Percentiles rank a stretch among this genome's conserved stretches.
phyloP scores from a whole-genome alignment of 768 basidiomycete genomes.

The Dentipellis sp. region DNA sequence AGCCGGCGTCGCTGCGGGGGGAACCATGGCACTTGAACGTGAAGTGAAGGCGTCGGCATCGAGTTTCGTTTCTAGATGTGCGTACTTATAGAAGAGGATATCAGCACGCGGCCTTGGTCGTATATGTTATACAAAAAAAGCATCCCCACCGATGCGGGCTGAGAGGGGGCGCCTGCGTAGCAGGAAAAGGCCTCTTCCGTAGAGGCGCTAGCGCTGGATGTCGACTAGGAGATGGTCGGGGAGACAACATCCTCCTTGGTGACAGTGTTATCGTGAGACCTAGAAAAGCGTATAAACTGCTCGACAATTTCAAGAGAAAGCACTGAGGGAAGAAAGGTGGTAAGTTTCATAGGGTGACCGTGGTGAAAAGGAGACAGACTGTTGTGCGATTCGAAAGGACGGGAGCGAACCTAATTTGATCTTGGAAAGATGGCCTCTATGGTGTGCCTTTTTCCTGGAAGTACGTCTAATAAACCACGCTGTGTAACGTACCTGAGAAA shows the following conservation, averaged over 20 bases:
- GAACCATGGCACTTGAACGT: constrained; percentile 20
- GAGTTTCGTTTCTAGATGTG: constrained; percentile 17
- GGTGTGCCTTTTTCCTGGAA: too few relatives aligned
- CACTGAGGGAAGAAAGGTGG: not conserved
- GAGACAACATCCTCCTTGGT: not conserved
- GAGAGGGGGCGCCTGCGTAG: constrained; percentile 23
- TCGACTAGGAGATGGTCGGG: not conserved
- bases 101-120: constrained; percentile 17
- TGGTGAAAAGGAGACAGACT: not conserved
- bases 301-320: not conserved
- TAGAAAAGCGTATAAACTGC: not conserved
- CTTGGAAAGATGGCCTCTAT: too few relatives aligned
- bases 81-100: not conserved
- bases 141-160: constrained; percentile 19
- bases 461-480: too few relatives aligned
- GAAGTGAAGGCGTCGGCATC: constrained; percentile 14
- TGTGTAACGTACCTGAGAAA: too few relatives aligned
- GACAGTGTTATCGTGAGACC: not conserved
- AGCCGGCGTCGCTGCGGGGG: constrained; percentile 14
- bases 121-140: constrained; percentile 13
- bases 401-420: not conserved
- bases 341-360: not conserved
- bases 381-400: not conserved
- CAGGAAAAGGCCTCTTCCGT: constrained; percentile 18
- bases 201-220: not conserved